phyloP scores from a whole-genome alignment of 2,329 filamentous ascomycete genomes.

The Podosphaera xanthii region DNA sequence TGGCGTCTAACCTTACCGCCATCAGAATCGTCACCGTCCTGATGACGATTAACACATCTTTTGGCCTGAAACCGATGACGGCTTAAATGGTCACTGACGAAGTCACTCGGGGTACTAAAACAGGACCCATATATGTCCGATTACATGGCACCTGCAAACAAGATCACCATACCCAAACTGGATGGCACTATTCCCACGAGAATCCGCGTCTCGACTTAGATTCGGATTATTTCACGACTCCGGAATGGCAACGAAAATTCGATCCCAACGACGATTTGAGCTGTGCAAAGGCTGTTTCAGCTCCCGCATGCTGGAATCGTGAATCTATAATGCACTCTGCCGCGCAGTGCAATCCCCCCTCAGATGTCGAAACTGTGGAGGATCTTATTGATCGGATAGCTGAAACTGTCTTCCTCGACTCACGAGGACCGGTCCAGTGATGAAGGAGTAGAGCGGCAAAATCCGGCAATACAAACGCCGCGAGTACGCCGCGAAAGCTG shows the following conservation, averaged over 20 bases:
- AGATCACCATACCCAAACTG: background rate
- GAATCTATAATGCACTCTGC: background rate
- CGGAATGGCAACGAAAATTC: background rate
- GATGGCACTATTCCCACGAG: no score
- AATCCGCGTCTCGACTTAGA: no score
- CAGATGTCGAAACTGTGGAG: no score
- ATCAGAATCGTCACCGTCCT: background rate
- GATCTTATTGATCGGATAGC: no score
- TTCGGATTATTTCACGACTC: no score
- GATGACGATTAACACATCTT: background rate
- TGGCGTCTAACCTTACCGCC: background rate
- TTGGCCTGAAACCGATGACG: background rate
- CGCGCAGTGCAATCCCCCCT: no score
- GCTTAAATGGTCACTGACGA: background rate
- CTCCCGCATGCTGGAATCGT: background rate
- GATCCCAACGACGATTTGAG: background rate
- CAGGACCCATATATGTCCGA: background rate
- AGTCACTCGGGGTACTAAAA: background rate
- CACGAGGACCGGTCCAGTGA: no score
- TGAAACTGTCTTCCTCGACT: no score
- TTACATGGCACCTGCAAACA: background rate
- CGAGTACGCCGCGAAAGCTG: no score
- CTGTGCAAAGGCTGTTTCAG: background rate
- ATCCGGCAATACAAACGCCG: no score
- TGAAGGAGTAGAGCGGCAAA: no score